Evolutionary conservation across 257 asterid species (phyloP), one percentile per base, ranked within the genome.

Genomic region (Przewalskia tangutica): DNA sequence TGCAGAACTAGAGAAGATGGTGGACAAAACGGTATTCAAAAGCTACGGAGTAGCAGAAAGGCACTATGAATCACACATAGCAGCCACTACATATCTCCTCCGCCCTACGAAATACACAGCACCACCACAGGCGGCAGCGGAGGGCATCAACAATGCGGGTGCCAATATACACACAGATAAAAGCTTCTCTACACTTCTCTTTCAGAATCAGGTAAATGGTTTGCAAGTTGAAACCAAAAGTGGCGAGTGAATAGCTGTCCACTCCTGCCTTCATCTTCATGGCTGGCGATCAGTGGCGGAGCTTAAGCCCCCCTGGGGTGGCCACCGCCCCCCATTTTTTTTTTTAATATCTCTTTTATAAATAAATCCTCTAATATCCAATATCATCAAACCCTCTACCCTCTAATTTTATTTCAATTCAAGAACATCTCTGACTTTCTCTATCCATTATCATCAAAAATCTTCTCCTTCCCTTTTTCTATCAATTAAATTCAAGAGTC

Each of bases 281-380:
- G 93, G 94, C 93, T 1, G 97, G 97, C 4, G 95, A 91, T 71
- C n/a, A n/a, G n/a, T n/a, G n/a, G n/a, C n/a, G n/a, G n/a, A n/a
- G n/a, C n/a, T n/a, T n/a, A n/a, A n/a, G n/a, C n/a, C n/a, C n/a
- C n/a, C n/a, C n/a, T n/a, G n/a, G n/a, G n/a, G n/a, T n/a, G n/a
- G n/a, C n/a, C n/a, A n/a, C n/a, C n/a, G n/a, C n/a, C n/a, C n/a
- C n/a, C n/a, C n/a, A n/a, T n/a, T n/a, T n/a, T n/a, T n/a, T n/a
- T n/a, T n/a, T n/a, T n/a, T n/a, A n/a, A n/a, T n/a, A n/a, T n/a
- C n/a, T n/a, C n/a, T n/a, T n/a, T n/a, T n/a, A n/a, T n/a, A n/a
- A n/a, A n/a, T n/a, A n/a, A n/a, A n/a, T n/a, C n/a, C n/a, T n/a
- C n/a, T n/a, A n/a, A n/a, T n/a, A n/a, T n/a, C n/a, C n/a, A n/a